phyloP scores from a whole-genome alignment of 1,284 basidiomycete genomes.

The Caloboletus firmus region DNA sequence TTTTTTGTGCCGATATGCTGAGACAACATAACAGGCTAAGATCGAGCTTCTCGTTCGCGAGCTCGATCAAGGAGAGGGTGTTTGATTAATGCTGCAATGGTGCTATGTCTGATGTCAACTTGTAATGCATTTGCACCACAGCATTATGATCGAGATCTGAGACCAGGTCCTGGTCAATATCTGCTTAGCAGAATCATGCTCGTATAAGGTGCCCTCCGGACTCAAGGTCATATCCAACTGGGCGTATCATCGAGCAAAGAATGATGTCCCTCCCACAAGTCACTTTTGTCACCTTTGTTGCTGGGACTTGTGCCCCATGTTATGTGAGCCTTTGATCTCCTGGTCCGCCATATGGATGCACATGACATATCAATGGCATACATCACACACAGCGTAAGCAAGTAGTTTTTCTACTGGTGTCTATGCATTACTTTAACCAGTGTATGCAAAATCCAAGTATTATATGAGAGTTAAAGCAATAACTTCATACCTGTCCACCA shows the following conservation, averaged over 20 bases:
- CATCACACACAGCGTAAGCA: slow-evolving; percentile 4
- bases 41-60: slow-evolving; percentile 58
- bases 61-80: slow-evolving; percentile 60
- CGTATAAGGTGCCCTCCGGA: slow-evolving; percentile 80
- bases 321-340: not conserved
- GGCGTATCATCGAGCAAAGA: slow-evolving; percentile 84
- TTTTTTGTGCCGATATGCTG: slow-evolving; percentile 1
- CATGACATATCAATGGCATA: slow-evolving; percentile 15
- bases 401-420: not conserved
- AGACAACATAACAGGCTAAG: slow-evolving; percentile 51
- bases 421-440: not conserved
- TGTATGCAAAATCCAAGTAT: not conserved
- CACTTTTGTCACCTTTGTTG: not conserved
- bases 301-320: slow-evolving; percentile 4
- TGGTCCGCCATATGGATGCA: slow-evolving; percentile 1
- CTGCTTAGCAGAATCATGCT: slow-evolving; percentile 43
- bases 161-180: not conserved
- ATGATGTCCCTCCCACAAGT: slow-evolving; percentile 17
- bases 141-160: not conserved
- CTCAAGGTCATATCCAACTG: slow-evolving; percentile 57
- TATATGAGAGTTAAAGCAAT: slow-evolving; percentile 31
- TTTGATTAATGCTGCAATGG: slow-evolving; percentile 33
- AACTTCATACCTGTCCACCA: slow-evolving; percentile 61
- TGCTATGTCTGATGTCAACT: not conserved
- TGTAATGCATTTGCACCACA: slow-evolving; percentile 1